Percentiles rank a stretch among this genome's conserved stretches.
Evolutionary conservation across 768 basidiomycete species (phyloP).

Genomic region (Amanita rimosa): DNA sequence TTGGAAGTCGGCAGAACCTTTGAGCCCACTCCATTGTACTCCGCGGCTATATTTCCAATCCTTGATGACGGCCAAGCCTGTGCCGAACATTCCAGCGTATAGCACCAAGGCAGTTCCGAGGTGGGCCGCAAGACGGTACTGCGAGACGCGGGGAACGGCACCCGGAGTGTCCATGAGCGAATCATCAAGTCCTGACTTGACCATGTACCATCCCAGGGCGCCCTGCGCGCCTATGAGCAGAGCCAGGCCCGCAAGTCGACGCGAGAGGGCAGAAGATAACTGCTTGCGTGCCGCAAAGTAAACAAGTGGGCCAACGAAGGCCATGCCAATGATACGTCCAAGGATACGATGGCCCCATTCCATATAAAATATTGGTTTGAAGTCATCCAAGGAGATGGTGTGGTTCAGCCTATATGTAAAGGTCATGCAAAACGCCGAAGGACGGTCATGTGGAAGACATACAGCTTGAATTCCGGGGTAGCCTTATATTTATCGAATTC

Average conservation of each 20-base stretch:
- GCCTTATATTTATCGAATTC: slow-evolving; percentile 93
- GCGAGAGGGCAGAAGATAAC: slow-evolving; percentile 51
- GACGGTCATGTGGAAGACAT: slow-evolving; percentile 19
- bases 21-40: slow-evolving; percentile 47
- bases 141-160: slow-evolving; percentile 89
- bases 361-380: slow-evolving; percentile 97
- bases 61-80: slow-evolving; percentile 61
- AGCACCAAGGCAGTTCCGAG: slow-evolving; percentile 83
- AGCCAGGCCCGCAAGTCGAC: slow-evolving; percentile 62
- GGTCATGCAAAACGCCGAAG: neutral
- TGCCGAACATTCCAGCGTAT: slow-evolving; percentile 88
- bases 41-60: slow-evolving; percentile 67
- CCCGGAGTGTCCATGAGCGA: slow-evolving; percentile 70
- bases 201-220: slow-evolving; percentile 98
- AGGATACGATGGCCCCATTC: slow-evolving; percentile 96
- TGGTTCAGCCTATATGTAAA: slow-evolving; percentile 79
- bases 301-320: slow-evolving; percentile 73
- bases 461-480: slow-evolving; percentile 96
- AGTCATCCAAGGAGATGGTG: slow-evolving; percentile 76
- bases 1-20: slow-evolving; percentile 25
- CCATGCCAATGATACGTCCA: slow-evolving; percentile 75
- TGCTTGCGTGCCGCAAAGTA: slow-evolving; percentile 70
- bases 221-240: slow-evolving; percentile 87
- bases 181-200: slow-evolving; percentile 88
- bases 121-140: slow-evolving; percentile 93